Percentiles rank a stretch among this genome's conserved stretches.
Conservation (phyloP, 2,329 filamentous ascomycete genomes). For the Aspergillus sp. region DNA sequence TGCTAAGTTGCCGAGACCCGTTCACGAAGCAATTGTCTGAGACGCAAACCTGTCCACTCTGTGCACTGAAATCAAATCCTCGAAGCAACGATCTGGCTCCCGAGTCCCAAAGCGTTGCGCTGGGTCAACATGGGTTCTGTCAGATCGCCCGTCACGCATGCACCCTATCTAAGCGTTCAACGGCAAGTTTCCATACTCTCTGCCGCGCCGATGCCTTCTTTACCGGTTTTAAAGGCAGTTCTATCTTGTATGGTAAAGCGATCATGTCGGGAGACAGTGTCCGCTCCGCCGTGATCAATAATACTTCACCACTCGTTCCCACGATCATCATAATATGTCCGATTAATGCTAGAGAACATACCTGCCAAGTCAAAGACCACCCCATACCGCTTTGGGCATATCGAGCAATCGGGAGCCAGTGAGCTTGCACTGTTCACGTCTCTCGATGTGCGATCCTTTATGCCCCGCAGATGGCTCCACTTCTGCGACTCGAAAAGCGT, state of each 20-base stretch:
- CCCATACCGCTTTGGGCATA: slow-evolving; percentile 12
- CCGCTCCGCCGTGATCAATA: neutral
- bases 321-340: slow-evolving; percentile 6
- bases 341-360: slow-evolving; percentile 1
- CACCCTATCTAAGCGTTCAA: neutral
- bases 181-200: neutral
- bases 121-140: neutral
- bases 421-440: slow-evolving; percentile 4
- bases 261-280: neutral
- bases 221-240: neutral
- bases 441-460: slow-evolving; percentile 16
- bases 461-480: slow-evolving; percentile 19
- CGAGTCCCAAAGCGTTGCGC: neutral
- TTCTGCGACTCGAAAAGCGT: neutral
- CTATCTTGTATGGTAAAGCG: neutral
- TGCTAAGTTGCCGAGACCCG: slow-evolving; percentile 12
- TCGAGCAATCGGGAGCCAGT: slow-evolving; percentile 5
- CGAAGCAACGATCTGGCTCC: neutral
- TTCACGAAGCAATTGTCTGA: slow-evolving; percentile 12
- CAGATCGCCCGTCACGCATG: slow-evolving; percentile 2
- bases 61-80: slow-evolving; percentile 1
- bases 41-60: slow-evolving; percentile 1
- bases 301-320: neutral
- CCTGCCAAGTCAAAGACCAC: slow-evolving; percentile 5
- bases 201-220: neutral